Conservation (phyloP, 345 rosid genomes). For the Lumnitzera littorea region DNA sequence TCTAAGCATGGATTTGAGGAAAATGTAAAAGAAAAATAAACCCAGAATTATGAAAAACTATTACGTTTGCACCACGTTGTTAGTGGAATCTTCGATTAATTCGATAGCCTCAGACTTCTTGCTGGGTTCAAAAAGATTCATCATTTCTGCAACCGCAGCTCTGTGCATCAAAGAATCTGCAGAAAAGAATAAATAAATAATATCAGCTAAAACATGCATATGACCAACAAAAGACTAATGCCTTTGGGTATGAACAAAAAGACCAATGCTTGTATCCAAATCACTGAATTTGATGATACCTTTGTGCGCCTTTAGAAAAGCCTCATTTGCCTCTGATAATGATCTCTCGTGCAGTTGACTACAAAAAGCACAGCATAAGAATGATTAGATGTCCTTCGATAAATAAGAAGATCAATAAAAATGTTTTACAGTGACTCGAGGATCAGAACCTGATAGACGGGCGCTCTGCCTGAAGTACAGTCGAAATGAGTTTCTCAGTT, state of each 20-base stretch:
- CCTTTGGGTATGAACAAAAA: too few species aligned
- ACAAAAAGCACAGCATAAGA: slow-evolving; percentile 11
- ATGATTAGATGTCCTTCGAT: slow-evolving; percentile 8
- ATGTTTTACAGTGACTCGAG: background rate
- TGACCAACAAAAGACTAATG: slow-evolving; percentile 6
- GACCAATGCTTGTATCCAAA: background rate
- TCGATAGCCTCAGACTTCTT: slow-evolving; percentile 65
- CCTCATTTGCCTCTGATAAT: slow-evolving; percentile 64
- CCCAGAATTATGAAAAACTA: slow-evolving; percentile 3
- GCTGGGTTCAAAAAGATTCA: slow-evolving; percentile 54
- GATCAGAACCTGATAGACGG: slow-evolving; percentile 61
- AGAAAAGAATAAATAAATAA: background rate
- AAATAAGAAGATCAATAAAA: background rate
- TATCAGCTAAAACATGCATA: background rate
- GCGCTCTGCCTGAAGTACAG: slow-evolving; percentile 88
- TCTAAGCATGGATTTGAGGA: background rate
- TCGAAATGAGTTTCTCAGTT: slow-evolving; percentile 78
- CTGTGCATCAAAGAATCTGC: slow-evolving; percentile 92
- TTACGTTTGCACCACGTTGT: slow-evolving; percentile 49
- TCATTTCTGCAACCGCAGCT: slow-evolving; percentile 89
- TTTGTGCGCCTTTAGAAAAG: slow-evolving; percentile 65
- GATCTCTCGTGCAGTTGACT: slow-evolving; percentile 83
- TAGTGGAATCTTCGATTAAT: slow-evolving; percentile 70
- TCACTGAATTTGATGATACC: slow-evolving; percentile 24
- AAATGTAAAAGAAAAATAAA: background rate